phyloP scores from a whole-genome alignment of 2,329 filamentous ascomycete species.

The Hymenoscyphus occultus region DNA sequence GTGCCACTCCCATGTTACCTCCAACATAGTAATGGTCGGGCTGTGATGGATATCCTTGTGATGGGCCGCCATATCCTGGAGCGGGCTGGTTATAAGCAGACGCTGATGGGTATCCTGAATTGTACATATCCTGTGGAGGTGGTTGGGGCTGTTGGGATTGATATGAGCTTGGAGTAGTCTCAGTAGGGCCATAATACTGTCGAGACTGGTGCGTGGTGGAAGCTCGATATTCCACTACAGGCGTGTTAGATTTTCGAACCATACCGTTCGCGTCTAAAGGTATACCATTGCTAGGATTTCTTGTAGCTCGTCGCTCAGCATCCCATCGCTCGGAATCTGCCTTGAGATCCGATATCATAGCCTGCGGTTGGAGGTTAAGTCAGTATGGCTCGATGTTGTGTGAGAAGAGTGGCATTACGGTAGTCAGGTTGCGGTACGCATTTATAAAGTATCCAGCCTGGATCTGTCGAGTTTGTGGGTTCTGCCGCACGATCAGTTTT shows the following conservation, averaged over 20 bases:
- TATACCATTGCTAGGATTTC: constrained; percentile 37
- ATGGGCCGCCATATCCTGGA: constrained; percentile 27
- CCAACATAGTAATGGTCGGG: constrained; percentile 29
- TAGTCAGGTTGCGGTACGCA: constrained; percentile 74
- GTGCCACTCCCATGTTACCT: neutral
- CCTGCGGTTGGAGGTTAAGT: constrained; percentile 38
- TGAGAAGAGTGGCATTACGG: constrained; percentile 48
- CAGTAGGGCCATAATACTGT: constrained; percentile 37
- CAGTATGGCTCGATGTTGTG: constrained; percentile 7
- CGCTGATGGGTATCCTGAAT: constrained; percentile 19
- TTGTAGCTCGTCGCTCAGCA: constrained; percentile 33
- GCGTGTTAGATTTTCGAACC: constrained; percentile 38
- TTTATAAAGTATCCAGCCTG: constrained; percentile 74
- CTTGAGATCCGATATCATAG: constrained; percentile 54
- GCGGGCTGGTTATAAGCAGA: constrained; percentile 26
- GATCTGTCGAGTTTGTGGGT: constrained; percentile 55
- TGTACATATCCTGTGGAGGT: constrained; percentile 29
- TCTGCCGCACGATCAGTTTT: constrained; percentile 39
- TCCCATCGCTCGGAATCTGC: constrained; percentile 52
- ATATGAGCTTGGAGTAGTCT: constrained; percentile 23
- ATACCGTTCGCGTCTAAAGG: constrained; percentile 33
- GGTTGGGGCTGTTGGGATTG: constrained; percentile 25
- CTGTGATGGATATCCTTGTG: constrained; percentile 8
- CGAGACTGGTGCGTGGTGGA: constrained; percentile 37
- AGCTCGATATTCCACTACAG: constrained; percentile 37